Percentiles rank a stretch among this genome's conserved stretches.
Conservation (phyloP, 768 basidiomycete species). For the Hericium coralloides region DNA sequence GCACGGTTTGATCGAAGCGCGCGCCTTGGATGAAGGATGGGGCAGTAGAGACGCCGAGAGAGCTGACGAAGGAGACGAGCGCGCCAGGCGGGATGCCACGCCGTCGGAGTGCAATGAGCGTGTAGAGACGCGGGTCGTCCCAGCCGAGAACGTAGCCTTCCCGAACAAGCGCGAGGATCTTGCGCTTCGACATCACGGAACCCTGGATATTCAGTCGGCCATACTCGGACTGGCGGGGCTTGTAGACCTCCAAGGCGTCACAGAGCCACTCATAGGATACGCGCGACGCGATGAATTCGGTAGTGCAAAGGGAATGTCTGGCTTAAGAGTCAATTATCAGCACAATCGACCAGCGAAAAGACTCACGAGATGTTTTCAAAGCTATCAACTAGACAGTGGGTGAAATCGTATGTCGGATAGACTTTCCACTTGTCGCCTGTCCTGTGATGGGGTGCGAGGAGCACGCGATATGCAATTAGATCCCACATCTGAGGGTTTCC, state of each 20-base stretch:
- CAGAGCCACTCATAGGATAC: conserved; percentile 99
- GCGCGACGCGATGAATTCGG: conserved; percentile 91
- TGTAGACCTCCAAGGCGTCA: conserved; percentile 95
- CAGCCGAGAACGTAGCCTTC: conserved; percentile 81
- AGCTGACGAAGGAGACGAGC: conserved; percentile 85
- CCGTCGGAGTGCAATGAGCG: conserved; percentile 89
- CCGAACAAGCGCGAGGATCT: conserved; percentile 82
- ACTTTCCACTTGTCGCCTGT: conserved; percentile 93
- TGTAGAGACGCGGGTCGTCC: conserved; percentile 97
- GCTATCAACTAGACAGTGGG: conserved; percentile 96
- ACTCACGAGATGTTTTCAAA: conserved; percentile 98
- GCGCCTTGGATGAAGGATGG: conserved; percentile 75
- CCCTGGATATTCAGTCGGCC: conserved; percentile 90
- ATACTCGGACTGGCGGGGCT: conserved; percentile 94
- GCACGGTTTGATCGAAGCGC: conserved; percentile 85
- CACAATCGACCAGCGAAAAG: background rate
- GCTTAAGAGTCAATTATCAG: background rate
- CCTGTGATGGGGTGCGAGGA: conserved; percentile 86
- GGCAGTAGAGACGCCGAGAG: conserved; percentile 87
- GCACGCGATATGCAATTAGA: conserved; percentile 89
- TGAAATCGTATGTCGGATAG: conserved; percentile 98
- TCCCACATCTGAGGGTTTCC: conserved; percentile 99
- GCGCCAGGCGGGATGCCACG: conserved; percentile 97
- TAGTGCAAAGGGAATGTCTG: conserved; percentile 95
- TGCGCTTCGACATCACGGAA: conserved; percentile 94